A percentile compares a stretch with the other conserved stretches of the same genome.
phyloP scores from a whole-genome alignment of 768 basidiomycete genomes.

The Auricularia sp. region DNA sequence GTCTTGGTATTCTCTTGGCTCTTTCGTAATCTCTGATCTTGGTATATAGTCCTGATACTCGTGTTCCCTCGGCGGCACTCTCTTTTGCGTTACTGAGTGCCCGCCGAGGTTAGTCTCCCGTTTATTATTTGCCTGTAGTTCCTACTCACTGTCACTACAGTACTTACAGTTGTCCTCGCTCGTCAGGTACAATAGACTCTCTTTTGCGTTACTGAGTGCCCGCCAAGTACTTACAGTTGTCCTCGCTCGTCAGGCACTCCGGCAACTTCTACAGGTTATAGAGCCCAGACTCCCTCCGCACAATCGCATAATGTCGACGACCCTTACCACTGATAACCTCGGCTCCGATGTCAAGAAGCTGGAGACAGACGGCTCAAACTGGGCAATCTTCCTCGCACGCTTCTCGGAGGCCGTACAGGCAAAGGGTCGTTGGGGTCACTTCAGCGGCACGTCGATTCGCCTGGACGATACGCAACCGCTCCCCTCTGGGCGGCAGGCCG shows the following conservation, averaged over 20 bases:
- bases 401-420: conserved; percentile 21
- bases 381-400: conserved; percentile 20
- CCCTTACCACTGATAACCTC: conserved; percentile 15
- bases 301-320: conserved; percentile 1
- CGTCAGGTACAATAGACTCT: too few relatives aligned
- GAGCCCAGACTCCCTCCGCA: background rate
- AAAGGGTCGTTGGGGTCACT: conserved; percentile 22
- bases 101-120: too few relatives aligned
- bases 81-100: too few relatives aligned
- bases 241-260: background rate
- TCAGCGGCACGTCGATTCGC: conserved; percentile 13
- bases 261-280: background rate
- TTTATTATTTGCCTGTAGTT: too few relatives aligned
- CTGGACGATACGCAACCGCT: background rate
- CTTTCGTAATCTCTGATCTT: too few relatives aligned
- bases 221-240: too few relatives aligned
- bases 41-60: too few relatives aligned
- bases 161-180: too few relatives aligned
- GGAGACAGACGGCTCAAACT: conserved; percentile 22
- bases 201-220: too few relatives aligned
- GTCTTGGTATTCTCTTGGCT: too few relatives aligned
- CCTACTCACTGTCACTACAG: too few relatives aligned
- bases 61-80: too few relatives aligned
- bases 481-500: background rate
- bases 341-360: conserved; percentile 22